phyloP scores from a whole-genome alignment of 345 rosid genomes.

The Barbarea vulgaris region DNA sequence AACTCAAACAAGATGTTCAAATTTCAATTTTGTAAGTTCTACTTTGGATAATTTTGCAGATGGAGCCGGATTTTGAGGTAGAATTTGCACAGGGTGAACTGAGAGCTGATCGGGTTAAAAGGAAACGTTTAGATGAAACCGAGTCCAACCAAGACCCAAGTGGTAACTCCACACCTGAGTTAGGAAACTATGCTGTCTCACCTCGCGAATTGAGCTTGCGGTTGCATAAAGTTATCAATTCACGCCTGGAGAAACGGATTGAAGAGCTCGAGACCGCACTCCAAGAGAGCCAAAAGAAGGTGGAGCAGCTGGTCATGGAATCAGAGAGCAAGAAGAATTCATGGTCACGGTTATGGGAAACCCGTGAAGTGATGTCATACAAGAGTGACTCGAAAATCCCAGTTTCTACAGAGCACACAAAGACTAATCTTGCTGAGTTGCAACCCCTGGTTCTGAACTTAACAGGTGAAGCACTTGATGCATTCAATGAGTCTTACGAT shows the following conservation, averaged over 20 bases:
- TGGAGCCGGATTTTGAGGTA: conserved; percentile 59
- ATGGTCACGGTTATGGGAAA: conserved; percentile 43
- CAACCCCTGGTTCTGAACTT: conserved; percentile 71
- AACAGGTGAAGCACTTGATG: conserved; percentile 76
- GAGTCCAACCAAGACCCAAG: conserved; percentile 60
- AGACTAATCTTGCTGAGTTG: conserved; percentile 35
- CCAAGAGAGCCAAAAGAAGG: conserved; percentile 67
- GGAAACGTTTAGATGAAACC: conserved; percentile 37
- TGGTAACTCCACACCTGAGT: conserved; percentile 54
- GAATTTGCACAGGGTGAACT: conserved; percentile 71
- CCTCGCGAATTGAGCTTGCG: conserved; percentile 75
- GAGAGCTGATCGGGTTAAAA: conserved; percentile 39
- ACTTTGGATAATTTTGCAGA: conserved; percentile 47
- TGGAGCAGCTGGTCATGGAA: conserved; percentile 51
- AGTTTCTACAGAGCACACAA: conserved; percentile 34
- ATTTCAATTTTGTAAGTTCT: conserved; percentile 8
- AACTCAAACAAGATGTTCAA: conserved; percentile 7
- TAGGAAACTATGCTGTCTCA: conserved; percentile 72
- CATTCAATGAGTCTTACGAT: conserved; percentile 72
- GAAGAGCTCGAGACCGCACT: conserved; percentile 78
- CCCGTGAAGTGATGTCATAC: conserved; percentile 37
- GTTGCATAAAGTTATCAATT: conserved; percentile 71
- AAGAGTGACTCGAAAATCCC: conserved; percentile 37
- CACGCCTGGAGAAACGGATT: conserved; percentile 68
- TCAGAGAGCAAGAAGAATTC: conserved; percentile 44